These are phyloP conservation scores for Aspergillus nanangensis DNA, from an alignment of 495 filamentous ascomycete genomes.

Conservation along the genomic window DNA sequence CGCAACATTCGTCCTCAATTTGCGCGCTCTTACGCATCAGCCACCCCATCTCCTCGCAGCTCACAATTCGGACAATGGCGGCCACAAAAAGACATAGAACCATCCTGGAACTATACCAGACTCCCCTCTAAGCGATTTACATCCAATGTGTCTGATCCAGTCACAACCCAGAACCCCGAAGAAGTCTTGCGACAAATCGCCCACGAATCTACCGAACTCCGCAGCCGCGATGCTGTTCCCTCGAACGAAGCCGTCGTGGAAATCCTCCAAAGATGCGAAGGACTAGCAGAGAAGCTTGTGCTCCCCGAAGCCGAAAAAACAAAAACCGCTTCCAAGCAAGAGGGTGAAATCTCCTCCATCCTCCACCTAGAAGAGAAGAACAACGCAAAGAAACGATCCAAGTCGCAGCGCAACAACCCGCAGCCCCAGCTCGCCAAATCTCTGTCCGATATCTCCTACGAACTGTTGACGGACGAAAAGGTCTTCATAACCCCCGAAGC, in stretches of 20 bases:
- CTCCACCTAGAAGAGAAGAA: slow-evolving; percentile 48
- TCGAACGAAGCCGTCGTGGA: slow-evolving; percentile 34
- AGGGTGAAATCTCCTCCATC: slow-evolving; percentile 45
- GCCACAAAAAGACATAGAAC: slow-evolving; percentile 7
- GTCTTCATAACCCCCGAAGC: slow-evolving; percentile 76
- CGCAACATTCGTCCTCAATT: slow-evolving; percentile 16
- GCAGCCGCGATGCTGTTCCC: slow-evolving; percentile 30
- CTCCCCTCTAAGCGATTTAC: slow-evolving; percentile 7
- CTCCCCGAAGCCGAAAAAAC: slow-evolving; percentile 22
- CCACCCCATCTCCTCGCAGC: slow-evolving; percentile 5
- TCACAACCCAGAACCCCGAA: slow-evolving; percentile 7
- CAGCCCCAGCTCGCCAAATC: slow-evolving; percentile 30
- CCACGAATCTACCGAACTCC: slow-evolving; percentile 23
- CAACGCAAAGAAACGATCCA: slow-evolving; percentile 14
- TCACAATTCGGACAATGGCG: slow-evolving; percentile 14
- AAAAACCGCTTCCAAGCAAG: slow-evolving; percentile 15
- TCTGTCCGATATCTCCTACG: slow-evolving; percentile 53
- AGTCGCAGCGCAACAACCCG: slow-evolving; percentile 11
- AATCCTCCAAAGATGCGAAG: slow-evolving; percentile 41
- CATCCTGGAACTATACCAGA: not conserved
- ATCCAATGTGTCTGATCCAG: slow-evolving; percentile 11
- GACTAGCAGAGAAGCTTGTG: slow-evolving; percentile 31
- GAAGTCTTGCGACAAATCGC: slow-evolving; percentile 23
- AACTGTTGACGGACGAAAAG: slow-evolving; percentile 65
- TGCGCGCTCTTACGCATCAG: slow-evolving; percentile 14